phyloP scores from a whole-genome alignment of 2,329 filamentous ascomycete species.

The Trichoderma asperellum region DNA sequence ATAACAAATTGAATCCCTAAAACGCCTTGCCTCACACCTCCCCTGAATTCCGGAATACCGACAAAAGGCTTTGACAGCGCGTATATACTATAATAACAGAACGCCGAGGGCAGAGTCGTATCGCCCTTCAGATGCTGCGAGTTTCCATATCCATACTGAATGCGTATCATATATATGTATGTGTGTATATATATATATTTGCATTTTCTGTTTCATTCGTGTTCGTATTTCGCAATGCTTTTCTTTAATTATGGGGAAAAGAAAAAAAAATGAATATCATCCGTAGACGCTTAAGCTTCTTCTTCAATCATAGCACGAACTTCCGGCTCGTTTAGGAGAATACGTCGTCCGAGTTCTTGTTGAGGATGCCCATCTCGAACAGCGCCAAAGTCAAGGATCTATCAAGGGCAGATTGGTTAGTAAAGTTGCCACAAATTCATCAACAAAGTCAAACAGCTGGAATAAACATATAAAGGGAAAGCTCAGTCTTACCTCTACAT shows the following conservation, averaged over 20 bases:
- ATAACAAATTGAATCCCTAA: conserved; percentile 1
- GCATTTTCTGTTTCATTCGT: conserved; percentile 28
- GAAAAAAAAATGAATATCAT: background rate
- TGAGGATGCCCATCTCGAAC: conserved; percentile 82
- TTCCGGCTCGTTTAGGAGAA: conserved; percentile 64
- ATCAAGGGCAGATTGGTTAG: background rate
- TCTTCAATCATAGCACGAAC: conserved; percentile 56
- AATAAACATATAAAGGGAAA: background rate
- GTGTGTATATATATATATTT: conserved; percentile 25
- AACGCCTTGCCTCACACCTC: conserved; percentile 22
- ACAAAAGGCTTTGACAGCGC: conserved; percentile 21
- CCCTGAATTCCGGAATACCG: conserved; percentile 20
- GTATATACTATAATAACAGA: conserved; percentile 29
- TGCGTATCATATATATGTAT: conserved; percentile 29
- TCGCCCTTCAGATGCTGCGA: conserved; percentile 30
- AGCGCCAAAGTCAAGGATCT: conserved; percentile 98
- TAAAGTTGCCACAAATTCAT: background rate
- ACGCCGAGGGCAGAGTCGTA: conserved; percentile 30
- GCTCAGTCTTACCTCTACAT: conserved; percentile 77
- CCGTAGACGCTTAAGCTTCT: conserved; percentile 38
- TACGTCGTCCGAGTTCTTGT: conserved; percentile 77
- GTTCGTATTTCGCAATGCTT: conserved; percentile 21
- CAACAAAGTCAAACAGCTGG: too few relatives aligned
- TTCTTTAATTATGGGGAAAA: background rate
- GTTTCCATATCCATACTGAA: conserved; percentile 27